Evolutionary conservation across 495 filamentous ascomycete species (phyloP), one percentile per base, ranked within the genome.

Genomic region (Trichocladium uniseriatum): DNA sequence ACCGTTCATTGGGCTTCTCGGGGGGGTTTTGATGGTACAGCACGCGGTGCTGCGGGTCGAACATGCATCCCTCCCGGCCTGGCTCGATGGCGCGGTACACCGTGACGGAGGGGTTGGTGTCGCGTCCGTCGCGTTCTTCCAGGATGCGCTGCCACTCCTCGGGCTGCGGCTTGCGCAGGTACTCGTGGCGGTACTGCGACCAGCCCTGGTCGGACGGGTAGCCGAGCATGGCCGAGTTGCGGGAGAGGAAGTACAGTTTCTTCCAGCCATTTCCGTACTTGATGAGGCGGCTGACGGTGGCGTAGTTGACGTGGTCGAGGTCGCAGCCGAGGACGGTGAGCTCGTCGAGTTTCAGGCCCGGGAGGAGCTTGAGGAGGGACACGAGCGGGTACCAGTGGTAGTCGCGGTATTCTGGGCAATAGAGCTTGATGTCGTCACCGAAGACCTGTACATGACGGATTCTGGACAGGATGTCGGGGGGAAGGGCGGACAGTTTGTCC

Each of bases 311-410:
- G 5, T 13, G 13, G 18, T 1, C 0, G 0, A 1, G 18, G 6
- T 2, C 0, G 18, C 11, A n/a, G 21, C 45, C 22, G 36, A 47
- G 16, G 13, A 47, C 21, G 5, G 35, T 47, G 22, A 47, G 35
- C 45, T 38, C 22, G 45, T 47, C 45, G 3, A 47, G 24, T 15
- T 20, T 20, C 15, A 47, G 45, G 16, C 45, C 36, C 16, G 45
- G 45, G 10, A 47, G 45, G 35, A 47, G 22, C 35, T 47, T 39
- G 35, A 47, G n/a, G 20, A 5, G 22, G 24, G 24, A 38, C 1
- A 20, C 45, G 18, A 38, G 34, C 0, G 3, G 22, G 7, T 47
- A 31, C 3, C 3, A 27, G 24, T 4, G 4, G 7, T 19, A 3
- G 22, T 14, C 9, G 32, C 28, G 4, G 19, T 14, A 6, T 4